These are phyloP conservation scores for Leptographium lundbergii DNA, from an alignment of 2,329 filamentous ascomycete genomes.

Conservation along the genomic window DNA sequence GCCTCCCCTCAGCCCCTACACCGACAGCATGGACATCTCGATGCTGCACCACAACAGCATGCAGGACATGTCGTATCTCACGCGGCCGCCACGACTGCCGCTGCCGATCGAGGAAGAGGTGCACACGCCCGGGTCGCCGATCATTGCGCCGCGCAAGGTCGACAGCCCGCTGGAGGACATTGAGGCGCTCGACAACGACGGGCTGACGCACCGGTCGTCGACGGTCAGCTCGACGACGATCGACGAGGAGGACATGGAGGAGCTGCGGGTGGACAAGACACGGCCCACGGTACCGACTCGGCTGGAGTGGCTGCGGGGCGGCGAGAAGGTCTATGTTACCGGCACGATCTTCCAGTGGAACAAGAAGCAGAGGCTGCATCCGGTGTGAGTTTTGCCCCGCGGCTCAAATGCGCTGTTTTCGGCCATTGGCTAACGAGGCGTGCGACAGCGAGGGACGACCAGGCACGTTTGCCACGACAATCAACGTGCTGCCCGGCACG, in stretches of 20 bases:
- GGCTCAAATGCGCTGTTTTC: too few species aligned
- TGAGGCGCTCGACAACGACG: constrained; percentile 34
- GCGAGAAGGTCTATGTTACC: constrained; percentile 89
- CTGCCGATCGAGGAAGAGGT: constrained; percentile 89
- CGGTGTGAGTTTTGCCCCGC: constrained; percentile 50
- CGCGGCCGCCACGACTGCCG: constrained; percentile 75
- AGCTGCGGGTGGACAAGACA: constrained; percentile 60
- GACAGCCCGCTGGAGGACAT: constrained; percentile 38
- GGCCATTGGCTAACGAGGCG: too few species aligned
- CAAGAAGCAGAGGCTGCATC: constrained; percentile 77
- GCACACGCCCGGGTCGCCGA: constrained; percentile 80
- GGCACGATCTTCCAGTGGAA: constrained; percentile 98
- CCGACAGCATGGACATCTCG: constrained; percentile 26
- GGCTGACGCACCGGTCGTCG: constrained; percentile 41
- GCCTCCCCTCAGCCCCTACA: constrained; percentile 18
- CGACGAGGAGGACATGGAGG: constrained; percentile 52
- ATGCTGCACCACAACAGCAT: constrained; percentile 43
- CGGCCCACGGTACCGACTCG: constrained; percentile 69
- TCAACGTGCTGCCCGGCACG: constrained; percentile 81
- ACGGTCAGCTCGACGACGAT: constrained; percentile 49
- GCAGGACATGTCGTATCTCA: constrained; percentile 49
- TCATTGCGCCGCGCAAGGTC: constrained; percentile 58
- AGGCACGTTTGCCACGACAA: constrained; percentile 59
- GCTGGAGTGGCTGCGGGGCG: constrained; percentile 73
- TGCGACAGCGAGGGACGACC: constrained; percentile 36